These are phyloP conservation scores for Tulasnella sp. DNA, from an alignment of 768 basidiomycete species.

Conservation along the genomic window DNA sequence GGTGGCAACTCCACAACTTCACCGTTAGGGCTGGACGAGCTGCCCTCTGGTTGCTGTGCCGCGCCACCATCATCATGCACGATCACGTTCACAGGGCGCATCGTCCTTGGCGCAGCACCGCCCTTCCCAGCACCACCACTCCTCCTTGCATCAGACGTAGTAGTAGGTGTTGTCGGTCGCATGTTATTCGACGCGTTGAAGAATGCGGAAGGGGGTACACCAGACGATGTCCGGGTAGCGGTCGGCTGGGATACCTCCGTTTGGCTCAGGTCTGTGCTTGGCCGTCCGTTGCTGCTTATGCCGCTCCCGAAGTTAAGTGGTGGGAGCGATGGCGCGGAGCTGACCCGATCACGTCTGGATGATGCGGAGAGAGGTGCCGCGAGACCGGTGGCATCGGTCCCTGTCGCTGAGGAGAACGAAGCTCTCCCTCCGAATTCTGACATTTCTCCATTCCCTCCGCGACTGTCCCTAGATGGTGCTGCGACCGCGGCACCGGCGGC, in stretches of 20 bases:
- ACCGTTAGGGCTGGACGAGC: not conserved
- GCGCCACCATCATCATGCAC: slow-evolving; percentile 18
- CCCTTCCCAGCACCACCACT: not conserved
- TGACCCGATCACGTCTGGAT: no score
- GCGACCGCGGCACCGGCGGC: not conserved
- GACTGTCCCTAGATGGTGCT: not conserved
- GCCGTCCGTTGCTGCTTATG: no score
- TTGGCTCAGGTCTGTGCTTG: no score
- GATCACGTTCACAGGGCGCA: slow-evolving; percentile 17
- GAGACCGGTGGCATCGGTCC: not conserved
- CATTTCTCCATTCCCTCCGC: not conserved
- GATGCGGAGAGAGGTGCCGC: no score
- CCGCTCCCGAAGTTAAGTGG: not conserved
- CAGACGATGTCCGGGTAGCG: not conserved
- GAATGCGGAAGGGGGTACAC: not conserved
- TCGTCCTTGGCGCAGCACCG: slow-evolving; percentile 2
- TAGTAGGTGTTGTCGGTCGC: slow-evolving; percentile 6
- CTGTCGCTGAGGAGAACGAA: not conserved
- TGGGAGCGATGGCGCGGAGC: slow-evolving; percentile 9
- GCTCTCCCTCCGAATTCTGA: not conserved
- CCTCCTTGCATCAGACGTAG: not conserved
- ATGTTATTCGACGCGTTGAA: not conserved
- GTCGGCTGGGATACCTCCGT: no score
- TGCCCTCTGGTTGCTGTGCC: not conserved
- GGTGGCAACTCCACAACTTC: slow-evolving; percentile 17